Conservation (phyloP, 2,329 filamentous ascomycete genomes). For the Hyphodiscus sp. region DNA sequence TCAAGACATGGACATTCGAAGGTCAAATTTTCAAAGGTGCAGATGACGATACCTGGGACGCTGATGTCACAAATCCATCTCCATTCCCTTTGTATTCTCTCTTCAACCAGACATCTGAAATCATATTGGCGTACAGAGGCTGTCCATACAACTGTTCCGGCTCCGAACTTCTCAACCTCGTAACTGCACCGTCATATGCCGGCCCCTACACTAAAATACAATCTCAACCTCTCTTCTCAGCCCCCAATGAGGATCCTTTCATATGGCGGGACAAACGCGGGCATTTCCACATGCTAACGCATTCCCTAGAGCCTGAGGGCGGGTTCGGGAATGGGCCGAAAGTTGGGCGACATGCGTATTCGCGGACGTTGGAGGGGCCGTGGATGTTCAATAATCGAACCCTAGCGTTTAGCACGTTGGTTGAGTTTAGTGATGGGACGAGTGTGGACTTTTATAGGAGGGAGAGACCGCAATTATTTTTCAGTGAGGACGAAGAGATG, state of each 20-base stretch:
- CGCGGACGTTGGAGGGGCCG: conserved; percentile 23
- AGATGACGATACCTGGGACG: not conserved
- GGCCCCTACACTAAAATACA: conserved; percentile 1
- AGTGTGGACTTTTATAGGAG: conserved; percentile 35
- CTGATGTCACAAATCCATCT: conserved; percentile 35
- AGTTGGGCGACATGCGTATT: conserved; percentile 31
- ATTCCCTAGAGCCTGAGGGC: conserved; percentile 30
- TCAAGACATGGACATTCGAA: conserved; percentile 5
- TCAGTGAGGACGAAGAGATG: conserved; percentile 40
- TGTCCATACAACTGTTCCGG: conserved; percentile 4
- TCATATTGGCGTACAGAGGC: conserved; percentile 26
- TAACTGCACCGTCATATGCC: not conserved
- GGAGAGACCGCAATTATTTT: conserved; percentile 43
- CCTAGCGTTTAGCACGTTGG: conserved; percentile 24
- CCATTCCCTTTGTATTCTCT: conserved; percentile 28
- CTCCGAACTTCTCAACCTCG: conserved; percentile 2
- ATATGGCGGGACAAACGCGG: conserved; percentile 33
- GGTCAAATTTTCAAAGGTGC: conserved; percentile 2
- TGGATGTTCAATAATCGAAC: conserved; percentile 32
- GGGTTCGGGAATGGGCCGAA: conserved; percentile 26
- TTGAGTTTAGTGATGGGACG: conserved; percentile 35
- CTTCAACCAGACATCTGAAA: conserved; percentile 19
- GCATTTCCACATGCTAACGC: conserved; percentile 31
- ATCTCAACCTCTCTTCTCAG: not conserved
- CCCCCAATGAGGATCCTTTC: conserved; percentile 30